Evolutionary conservation across 2,329 filamentous ascomycete species (phyloP), one percentile per base, ranked within the genome.

Genomic region (Cladorrhinum sp.): DNA sequence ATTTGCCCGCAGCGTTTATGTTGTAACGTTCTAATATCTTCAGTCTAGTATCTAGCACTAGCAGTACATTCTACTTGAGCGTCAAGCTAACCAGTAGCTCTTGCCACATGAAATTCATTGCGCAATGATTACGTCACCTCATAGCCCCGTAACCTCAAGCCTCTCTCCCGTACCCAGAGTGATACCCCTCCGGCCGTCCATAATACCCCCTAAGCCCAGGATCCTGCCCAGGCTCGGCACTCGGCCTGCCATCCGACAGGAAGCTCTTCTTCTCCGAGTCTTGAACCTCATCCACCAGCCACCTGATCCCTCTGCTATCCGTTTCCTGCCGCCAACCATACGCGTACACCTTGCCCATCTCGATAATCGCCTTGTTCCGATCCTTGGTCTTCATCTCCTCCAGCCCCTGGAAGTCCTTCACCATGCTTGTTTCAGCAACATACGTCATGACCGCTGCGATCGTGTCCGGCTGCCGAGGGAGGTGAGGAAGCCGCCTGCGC

Each of bases 371-470:
- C 58, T 53, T 53, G 39, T 66, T 61, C 20, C 66, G 46, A 42
- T 64, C 58, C 9, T 55, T 57, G 10, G 62, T 63, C 21, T 23
- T 48, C 30, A 50, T 30, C 6, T 18, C 54, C 18, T 67, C 62
- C 10, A 67, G 18, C 10, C 58, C 60, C 23, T 62, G 49, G 46
- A 69, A 66, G 42, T 67, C 65, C 5, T 60, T 50, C 23, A 58
- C 62, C 66, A 69, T 67, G 18, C 48, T 52, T 48, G 67, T 68
- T 8, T 59, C 60, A 1, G 67, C 67, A 6, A 68, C 65, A 33
- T 69, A 69, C 26, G 67, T 67, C 66, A 69, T 69, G 24, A 69
- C 67, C 14, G 64, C 61, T 3, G 65, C 67, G 4, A 68, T 65
- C 7, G 60, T 64, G 55, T 67, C 65, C 7, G 67, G 67, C 21